Evolutionary conservation across 1,284 basidiomycete genomes (phyloP).

Genomic region (Malassezia caprae): DNA sequence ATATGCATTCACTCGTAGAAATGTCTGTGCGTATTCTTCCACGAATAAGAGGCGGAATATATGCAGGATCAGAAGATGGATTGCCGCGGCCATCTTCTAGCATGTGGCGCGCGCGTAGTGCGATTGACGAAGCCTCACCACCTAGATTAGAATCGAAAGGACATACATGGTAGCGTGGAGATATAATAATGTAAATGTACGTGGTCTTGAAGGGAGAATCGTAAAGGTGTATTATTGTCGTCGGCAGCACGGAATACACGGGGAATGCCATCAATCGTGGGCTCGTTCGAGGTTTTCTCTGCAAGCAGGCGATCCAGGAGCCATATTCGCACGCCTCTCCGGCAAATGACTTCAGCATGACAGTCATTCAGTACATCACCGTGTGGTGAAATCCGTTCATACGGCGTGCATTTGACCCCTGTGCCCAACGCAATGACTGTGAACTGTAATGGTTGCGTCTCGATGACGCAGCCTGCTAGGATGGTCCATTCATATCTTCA

Average conservation of each 20-base stretch:
- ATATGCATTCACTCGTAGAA: neutral
- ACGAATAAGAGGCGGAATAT: constrained; percentile 40
- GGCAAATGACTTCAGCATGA: constrained; percentile 78
- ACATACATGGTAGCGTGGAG: constrained; percentile 77
- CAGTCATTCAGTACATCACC: constrained; percentile 77
- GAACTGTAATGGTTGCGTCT: constrained; percentile 40
- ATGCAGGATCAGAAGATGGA: neutral
- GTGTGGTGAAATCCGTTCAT: constrained; percentile 55
- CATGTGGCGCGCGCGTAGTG: constrained; percentile 29
- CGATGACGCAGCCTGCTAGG: constrained; percentile 15
- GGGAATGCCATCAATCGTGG: neutral
- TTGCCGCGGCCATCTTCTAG: neutral
- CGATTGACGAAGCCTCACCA: constrained; percentile 46
- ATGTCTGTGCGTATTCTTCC: constrained; percentile 2
- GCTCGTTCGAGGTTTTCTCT: constrained; percentile 31
- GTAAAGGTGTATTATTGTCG: constrained; percentile 40
- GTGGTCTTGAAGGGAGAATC: constrained; percentile 54
- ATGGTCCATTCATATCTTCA: constrained; percentile 24
- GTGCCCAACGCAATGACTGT: constrained; percentile 62
- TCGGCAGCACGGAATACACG: constrained; percentile 1
- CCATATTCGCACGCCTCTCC: constrained; percentile 68
- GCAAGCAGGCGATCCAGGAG: constrained; percentile 59
- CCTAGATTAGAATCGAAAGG: constrained; percentile 60
- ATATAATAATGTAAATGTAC: constrained; percentile 63
- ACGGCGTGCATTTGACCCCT: constrained; percentile 76